Conservation (phyloP, 2,329 filamentous ascomycete species). For the Calonectria pauciramosa region DNA sequence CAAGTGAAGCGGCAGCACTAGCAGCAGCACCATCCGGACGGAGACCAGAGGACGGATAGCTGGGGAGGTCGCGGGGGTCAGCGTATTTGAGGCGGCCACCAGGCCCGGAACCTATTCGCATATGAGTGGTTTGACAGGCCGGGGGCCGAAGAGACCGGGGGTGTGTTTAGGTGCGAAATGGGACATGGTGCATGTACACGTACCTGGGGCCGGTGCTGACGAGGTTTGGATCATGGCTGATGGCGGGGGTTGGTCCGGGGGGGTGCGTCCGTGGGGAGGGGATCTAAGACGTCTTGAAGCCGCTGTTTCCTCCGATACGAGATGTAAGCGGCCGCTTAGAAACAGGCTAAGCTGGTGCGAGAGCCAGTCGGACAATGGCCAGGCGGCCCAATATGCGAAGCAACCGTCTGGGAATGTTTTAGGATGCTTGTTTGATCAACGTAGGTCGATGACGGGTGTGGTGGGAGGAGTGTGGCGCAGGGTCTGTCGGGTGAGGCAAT, state of each 20-base stretch:
- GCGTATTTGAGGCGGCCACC: slow-evolving; percentile 75
- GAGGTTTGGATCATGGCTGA: slow-evolving; percentile 46
- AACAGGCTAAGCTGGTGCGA: slow-evolving; percentile 9
- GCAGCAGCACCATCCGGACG: slow-evolving; percentile 72
- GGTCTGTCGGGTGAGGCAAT: not conserved
- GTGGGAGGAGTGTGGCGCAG: slow-evolving; percentile 11
- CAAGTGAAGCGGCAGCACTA: slow-evolving; percentile 80
- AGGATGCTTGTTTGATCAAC: not conserved
- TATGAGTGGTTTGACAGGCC: slow-evolving; percentile 27
- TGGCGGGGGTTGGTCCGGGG: slow-evolving; percentile 36
- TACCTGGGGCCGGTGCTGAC: slow-evolving; percentile 41
- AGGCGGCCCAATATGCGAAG: slow-evolving; percentile 16
- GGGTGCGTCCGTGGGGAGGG: slow-evolving; percentile 28
- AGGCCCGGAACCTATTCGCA: slow-evolving; percentile 46
- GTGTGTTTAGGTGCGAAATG: slow-evolving; percentile 10
- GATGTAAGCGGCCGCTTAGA: slow-evolving; percentile 27
- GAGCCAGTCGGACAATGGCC: slow-evolving; percentile 23
- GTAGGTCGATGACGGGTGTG: slow-evolving; percentile 5
- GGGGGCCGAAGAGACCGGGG: slow-evolving; percentile 16
- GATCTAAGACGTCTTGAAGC: slow-evolving; percentile 22
- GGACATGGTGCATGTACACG: slow-evolving; percentile 29
- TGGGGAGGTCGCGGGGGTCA: slow-evolving; percentile 79
- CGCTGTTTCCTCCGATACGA: slow-evolving; percentile 35
- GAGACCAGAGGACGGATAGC: slow-evolving; percentile 78
- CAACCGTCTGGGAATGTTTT: slow-evolving; percentile 16